Conservation (phyloP, 768 basidiomycete species). For the Rickenella mellea region DNA sequence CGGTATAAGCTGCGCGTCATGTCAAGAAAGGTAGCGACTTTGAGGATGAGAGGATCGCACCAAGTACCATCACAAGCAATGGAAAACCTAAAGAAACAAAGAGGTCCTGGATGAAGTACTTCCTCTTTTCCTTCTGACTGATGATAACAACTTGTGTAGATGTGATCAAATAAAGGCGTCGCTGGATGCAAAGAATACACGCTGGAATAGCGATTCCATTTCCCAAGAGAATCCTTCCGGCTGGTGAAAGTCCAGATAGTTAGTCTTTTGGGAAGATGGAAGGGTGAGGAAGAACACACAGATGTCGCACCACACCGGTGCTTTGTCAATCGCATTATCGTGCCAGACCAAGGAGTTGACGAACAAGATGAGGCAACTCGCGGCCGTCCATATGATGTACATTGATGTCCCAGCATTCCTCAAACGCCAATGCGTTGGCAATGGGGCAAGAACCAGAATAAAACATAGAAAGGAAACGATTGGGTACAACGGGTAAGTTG, state of each 20-base stretch:
- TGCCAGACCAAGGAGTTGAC: constrained; percentile 30
- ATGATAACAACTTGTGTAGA: constrained; percentile 40
- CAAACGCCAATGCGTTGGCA: constrained; percentile 35
- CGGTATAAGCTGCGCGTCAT: constrained; percentile 19
- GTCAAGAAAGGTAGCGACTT: not conserved
- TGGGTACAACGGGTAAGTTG: constrained; percentile 23
- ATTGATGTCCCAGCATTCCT: constrained; percentile 24
- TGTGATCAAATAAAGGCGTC: constrained; percentile 40
- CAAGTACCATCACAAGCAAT: not conserved
- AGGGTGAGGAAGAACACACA: constrained; percentile 23
- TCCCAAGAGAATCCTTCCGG: constrained; percentile 26
- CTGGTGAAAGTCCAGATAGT: not conserved
- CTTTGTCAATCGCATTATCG: constrained; percentile 17
- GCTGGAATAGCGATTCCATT: constrained; percentile 28
- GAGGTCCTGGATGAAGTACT: not conserved
- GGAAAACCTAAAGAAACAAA: not conserved
- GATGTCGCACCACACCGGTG: constrained; percentile 48
- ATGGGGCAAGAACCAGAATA: constrained; percentile 26
- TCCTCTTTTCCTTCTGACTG: constrained; percentile 28
- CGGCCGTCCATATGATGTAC: constrained; percentile 23
- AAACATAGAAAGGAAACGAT: constrained; percentile 29
- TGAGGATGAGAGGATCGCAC: not conserved
- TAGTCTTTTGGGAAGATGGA: not conserved
- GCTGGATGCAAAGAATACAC: constrained; percentile 35
- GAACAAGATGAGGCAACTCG: constrained; percentile 16